Conservation (phyloP, 768 basidiomycete species). For the Tephrocybe sp. region DNA sequence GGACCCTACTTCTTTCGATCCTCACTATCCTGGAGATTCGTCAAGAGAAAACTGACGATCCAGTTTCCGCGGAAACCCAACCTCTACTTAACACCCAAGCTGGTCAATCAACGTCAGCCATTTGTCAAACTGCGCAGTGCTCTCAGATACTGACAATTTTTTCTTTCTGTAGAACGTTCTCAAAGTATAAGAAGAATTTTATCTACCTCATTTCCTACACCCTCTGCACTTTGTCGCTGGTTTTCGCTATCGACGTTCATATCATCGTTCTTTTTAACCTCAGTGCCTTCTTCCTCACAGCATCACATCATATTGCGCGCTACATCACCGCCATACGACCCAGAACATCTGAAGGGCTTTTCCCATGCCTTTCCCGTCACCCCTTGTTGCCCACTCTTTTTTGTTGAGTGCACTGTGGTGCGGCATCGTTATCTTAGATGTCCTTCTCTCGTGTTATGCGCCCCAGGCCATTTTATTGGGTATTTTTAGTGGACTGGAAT, state of each 20-base stretch:
- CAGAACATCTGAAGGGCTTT: slow-evolving; percentile 1
- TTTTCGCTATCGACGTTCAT: slow-evolving; percentile 3
- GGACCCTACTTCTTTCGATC: slow-evolving; percentile 6
- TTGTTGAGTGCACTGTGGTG: slow-evolving; percentile 10
- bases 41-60: not conserved
- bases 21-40: not conserved
- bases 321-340: slow-evolving; percentile 7
- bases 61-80: not conserved
- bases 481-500: slow-evolving; percentile 12
- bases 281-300: slow-evolving; percentile 11
- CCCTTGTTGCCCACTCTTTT: slow-evolving; percentile 4
- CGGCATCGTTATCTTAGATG: slow-evolving; percentile 2
- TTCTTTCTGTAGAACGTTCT: not conserved
- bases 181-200: not conserved
- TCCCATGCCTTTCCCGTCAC: slow-evolving; percentile 1
- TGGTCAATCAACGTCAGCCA: not conserved
- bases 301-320: slow-evolving; percentile 10
- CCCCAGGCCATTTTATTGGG: slow-evolving; percentile 7
- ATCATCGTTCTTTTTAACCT: slow-evolving; percentile 10
- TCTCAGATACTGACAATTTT: not conserved
- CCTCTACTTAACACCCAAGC: not conserved
- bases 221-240: slow-evolving; percentile 7
- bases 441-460: not conserved
- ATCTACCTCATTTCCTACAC: slow-evolving; percentile 10
- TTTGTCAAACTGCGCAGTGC: not conserved